phyloP scores from a whole-genome alignment of 106 monocot genomes.

The Amphibolis antarctica region DNA sequence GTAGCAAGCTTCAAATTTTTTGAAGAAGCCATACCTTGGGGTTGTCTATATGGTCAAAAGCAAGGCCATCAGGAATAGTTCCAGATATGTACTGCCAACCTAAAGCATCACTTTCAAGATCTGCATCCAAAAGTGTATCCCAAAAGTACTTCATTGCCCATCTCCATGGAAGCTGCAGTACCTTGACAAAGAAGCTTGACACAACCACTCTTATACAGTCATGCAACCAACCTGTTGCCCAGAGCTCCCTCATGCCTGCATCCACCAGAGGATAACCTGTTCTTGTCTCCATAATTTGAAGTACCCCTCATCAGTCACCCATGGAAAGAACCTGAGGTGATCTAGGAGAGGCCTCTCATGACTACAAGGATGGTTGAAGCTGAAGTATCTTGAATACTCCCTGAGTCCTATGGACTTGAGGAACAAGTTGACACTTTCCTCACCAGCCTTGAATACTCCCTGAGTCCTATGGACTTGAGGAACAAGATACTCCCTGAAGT shows the following conservation, averaged over 20 bases:
- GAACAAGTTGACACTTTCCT: constrained; percentile 83
- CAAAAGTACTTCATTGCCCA: constrained; percentile 99
- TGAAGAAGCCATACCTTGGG: constrained; percentile 49
- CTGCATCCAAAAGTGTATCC: constrained; percentile 89
- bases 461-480: constrained; percentile 65
- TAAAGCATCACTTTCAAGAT: constrained; percentile 91
- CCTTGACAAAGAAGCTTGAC: constrained; percentile 95
- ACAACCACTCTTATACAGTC: constrained; percentile 89
- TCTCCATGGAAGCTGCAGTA: constrained; percentile 90
- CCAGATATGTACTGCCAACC: constrained; percentile 99
- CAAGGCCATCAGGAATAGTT: constrained; percentile 81
- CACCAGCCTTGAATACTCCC: constrained; percentile 60
- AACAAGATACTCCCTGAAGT: constrained; percentile 74
- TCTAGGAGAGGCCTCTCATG: constrained; percentile 76
- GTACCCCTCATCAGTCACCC: constrained; percentile 65
- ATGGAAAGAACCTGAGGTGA: constrained; percentile 78
- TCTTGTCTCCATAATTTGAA: constrained; percentile 91
- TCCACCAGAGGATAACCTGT: constrained; percentile 93
- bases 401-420: constrained; percentile 72
- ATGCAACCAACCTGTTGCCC: constrained; percentile 97
- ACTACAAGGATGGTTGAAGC: constrained; percentile 88
- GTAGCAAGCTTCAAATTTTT: too few species aligned
- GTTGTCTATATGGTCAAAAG: constrained; percentile 86
- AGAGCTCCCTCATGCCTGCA: constrained; percentile 96
- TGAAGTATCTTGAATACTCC: constrained; percentile 86